Conservation (phyloP, 331 rosid genomes). For the Prunus yedoensis region DNA sequence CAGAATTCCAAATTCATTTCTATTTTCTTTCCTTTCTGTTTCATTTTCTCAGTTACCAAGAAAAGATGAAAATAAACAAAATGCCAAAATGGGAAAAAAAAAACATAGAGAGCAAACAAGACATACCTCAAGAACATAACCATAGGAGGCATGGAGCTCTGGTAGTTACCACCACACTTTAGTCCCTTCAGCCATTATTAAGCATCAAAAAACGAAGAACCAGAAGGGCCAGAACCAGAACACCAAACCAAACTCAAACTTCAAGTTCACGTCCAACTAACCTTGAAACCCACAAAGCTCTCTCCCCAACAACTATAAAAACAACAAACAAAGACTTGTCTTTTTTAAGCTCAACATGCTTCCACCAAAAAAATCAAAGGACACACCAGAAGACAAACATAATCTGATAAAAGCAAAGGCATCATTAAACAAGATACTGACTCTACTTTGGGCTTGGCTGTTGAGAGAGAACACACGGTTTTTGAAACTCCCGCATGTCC, state of each 20-base stretch:
- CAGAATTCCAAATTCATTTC: neutral
- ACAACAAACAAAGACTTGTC: neutral
- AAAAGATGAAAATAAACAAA: constrained; percentile 11
- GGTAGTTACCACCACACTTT: constrained; percentile 32
- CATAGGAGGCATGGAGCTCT: constrained; percentile 8
- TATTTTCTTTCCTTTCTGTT: neutral
- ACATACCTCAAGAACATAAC: constrained; percentile 37
- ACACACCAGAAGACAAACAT: neutral
- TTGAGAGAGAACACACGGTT: neutral
- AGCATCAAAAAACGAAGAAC: constrained; percentile 16
- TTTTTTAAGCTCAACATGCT: neutral
- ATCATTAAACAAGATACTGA: too few relatives aligned
- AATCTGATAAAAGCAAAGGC: neutral
- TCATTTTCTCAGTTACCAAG: constrained; percentile 25
- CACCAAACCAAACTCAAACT: constrained; percentile 7
- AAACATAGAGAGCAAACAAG: neutral
- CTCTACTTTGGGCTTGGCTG: neutral
- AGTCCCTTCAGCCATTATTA: constrained; percentile 25
- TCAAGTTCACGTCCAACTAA: constrained; percentile 8
- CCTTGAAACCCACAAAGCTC: constrained; percentile 16
- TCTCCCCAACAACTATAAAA: neutral
- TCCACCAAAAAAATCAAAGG: neutral
- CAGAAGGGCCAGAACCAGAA: constrained; percentile 12
- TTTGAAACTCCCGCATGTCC: neutral
- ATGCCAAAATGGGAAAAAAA: neutral